Conservation (phyloP, 2,329 filamentous ascomycete genomes). For the Apiospora phragmitis region DNA sequence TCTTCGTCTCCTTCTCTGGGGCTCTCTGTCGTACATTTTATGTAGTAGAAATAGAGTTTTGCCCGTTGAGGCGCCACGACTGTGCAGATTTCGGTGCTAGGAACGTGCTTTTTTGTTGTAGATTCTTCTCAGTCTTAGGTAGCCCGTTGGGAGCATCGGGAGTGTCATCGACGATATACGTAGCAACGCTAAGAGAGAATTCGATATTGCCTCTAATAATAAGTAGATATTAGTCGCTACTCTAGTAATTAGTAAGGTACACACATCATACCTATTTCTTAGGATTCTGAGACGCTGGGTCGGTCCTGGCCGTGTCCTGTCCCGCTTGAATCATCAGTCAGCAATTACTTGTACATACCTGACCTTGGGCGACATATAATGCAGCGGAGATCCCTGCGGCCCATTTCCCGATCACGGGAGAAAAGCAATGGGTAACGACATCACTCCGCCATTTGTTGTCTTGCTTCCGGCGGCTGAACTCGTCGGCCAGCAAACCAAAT, state of each 20-base stretch:
- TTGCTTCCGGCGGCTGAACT: neutral
- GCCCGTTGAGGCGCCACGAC: neutral
- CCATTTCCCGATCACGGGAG: neutral
- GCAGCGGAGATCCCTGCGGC: neutral
- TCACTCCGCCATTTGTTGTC: neutral
- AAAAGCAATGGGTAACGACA: neutral
- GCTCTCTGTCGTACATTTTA: neutral
- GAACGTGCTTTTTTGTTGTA: neutral
- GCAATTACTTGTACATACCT: neutral
- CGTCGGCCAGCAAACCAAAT: neutral
- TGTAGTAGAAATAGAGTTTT: slow-evolving; percentile 8
- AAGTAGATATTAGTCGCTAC: neutral
- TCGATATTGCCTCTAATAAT: too few relatives aligned
- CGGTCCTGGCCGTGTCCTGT: neutral
- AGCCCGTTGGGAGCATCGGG: neutral
- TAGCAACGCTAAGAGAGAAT: neutral
- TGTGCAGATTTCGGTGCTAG: neutral
- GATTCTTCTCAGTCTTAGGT: neutral
- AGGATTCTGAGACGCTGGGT: neutral
- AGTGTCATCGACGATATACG: neutral
- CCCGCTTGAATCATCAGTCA: neutral
- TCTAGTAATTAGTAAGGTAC: neutral
- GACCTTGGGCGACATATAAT: neutral
- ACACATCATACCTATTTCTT: neutral
- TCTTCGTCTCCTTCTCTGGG: neutral